Evolutionary conservation across 176 grass and related monocot genomes (phyloP), one percentile per base, ranked within the genome.

Genomic region (Ensete ventricosum): DNA sequence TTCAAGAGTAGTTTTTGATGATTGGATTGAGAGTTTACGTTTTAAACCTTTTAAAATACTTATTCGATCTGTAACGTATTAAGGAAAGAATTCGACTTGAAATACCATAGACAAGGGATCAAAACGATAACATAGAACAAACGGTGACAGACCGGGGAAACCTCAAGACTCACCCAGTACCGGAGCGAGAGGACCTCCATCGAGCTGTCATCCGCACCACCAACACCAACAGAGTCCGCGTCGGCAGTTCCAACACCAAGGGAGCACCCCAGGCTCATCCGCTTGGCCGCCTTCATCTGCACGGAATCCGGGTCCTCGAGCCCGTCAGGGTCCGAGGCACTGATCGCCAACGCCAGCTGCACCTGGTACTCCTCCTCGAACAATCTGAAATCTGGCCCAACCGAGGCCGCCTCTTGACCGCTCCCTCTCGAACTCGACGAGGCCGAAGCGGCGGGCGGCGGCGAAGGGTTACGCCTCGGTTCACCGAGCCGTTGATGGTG

Each of bases 311-410:
- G 81, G 75, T 99, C 95, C 72, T 94, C 84, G 16, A 94, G 74
- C 11, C 90, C 95, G 65, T 86, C 86, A 54, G 89, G 95, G 76
- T 99, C 90, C 11, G 88, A 94, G 14, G 86, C 83, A 20, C 90
- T 94, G 73, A 99, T 91, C 54, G 84, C 95, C 67, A 99, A 85
- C 12, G 95, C 95, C 1, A 99, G 86, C 14, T 89, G 95, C 78
- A 94, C 82, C 82, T 94, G 95, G 81, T 94, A 94, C 76, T 98
- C 94, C 77, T 98, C 94, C 80, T 98, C 90, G 24, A 93, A 86
- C 68, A 80, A 55, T 22, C 69, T 80, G 64, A 54, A 80, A 55
- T 64, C 76, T 14, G 84, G 55, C 58, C 72, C 86, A 23, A 52
- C 67, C 29, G 49, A 59, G 79, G 51, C 77, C 55, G 20, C 29